These are phyloP conservation scores for Hansenula lynferdii DNA, from an alignment of 1,139 yeast species.

Conservation along the genomic window DNA sequence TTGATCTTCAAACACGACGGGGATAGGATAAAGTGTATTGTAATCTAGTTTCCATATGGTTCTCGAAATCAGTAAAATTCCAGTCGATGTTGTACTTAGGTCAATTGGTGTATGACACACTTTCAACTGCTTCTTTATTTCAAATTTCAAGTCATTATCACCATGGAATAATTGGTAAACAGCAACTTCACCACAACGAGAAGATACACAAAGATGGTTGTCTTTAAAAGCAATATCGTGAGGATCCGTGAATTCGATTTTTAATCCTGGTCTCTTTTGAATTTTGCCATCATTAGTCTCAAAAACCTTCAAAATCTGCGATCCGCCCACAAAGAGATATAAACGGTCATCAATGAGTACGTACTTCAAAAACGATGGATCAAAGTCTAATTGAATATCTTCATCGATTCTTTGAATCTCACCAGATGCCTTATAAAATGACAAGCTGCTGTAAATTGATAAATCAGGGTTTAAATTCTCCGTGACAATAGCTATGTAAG, in stretches of 20 bases:
- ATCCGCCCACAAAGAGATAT: constrained; percentile 8
- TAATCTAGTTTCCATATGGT: constrained; percentile 40
- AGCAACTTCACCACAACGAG: constrained; percentile 16
- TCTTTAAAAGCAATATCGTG: constrained; percentile 16
- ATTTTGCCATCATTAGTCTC: not conserved
- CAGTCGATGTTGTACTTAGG: constrained; percentile 9
- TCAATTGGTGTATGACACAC: constrained; percentile 16
- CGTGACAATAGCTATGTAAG: constrained; percentile 23
- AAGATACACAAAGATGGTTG: constrained; percentile 12
- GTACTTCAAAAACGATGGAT: constrained; percentile 16
- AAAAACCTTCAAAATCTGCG: constrained; percentile 4
- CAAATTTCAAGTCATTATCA: not conserved
- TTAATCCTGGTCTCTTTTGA: not conserved
- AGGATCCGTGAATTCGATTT: constrained; percentile 8
- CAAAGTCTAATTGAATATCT: not conserved
- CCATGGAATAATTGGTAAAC: constrained; percentile 2
- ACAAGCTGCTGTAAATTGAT: not conserved
- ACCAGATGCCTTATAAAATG: constrained; percentile 10
- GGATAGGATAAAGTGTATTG: constrained; percentile 32
- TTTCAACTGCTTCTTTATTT: not conserved
- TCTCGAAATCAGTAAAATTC: constrained; percentile 28
- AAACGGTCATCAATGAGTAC: constrained; percentile 4
- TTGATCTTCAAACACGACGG: constrained; percentile 37
- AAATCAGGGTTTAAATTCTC: constrained; percentile 3
- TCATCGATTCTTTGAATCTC: constrained; percentile 5